Evolutionary conservation across 163 green algal genomes (phyloP).

Genomic region (Volvox carteri): DNA sequence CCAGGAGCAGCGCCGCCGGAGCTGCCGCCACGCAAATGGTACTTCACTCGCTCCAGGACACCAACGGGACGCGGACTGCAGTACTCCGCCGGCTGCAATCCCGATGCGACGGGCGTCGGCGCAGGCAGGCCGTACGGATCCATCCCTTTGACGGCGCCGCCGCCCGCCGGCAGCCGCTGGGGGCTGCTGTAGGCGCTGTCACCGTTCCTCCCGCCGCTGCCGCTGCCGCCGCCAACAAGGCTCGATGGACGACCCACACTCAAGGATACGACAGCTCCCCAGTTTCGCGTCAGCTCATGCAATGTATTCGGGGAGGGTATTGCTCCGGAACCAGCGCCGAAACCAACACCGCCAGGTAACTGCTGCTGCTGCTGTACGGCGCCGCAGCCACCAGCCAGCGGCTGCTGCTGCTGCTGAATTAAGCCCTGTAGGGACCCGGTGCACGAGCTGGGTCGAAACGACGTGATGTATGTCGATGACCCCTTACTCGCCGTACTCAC

Average conservation of each 20-base stretch:
- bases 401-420: neutral
- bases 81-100: neutral
- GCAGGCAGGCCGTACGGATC: constrained; percentile 46
- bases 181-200: constrained; percentile 28
- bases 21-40: constrained; percentile 21
- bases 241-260: neutral
- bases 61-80: constrained; percentile 23
- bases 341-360: neutral
- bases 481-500: no score
- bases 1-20: neutral
- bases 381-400: neutral
- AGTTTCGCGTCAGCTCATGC: constrained; percentile 26
- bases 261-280: constrained; percentile 11
- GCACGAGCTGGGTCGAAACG: neutral
- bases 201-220: neutral
- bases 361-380: neutral
- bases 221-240: neutral
- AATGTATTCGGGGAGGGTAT: neutral
- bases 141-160: neutral
- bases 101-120: constrained; percentile 22
- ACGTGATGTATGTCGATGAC: no score
- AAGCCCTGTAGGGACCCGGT: no score
- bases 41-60: constrained; percentile 45
- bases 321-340: neutral
- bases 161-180: neutral